Percentiles rank a stretch among this genome's conserved stretches.
These are phyloP conservation scores for Tolypocladium amazonense DNA, from an alignment of 2,329 filamentous ascomycete genomes.

Conservation along the genomic window DNA sequence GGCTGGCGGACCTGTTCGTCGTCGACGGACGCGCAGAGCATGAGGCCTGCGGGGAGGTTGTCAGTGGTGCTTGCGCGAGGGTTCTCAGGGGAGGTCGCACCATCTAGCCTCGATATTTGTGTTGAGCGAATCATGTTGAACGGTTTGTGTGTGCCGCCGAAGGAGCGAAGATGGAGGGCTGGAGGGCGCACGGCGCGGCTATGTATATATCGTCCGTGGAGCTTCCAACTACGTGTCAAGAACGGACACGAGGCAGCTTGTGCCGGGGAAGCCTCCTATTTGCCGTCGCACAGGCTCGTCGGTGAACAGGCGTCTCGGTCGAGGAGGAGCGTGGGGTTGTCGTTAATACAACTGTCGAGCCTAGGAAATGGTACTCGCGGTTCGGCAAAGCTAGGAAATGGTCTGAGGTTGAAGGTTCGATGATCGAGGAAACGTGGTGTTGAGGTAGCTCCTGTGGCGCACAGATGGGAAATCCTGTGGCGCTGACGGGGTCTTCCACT, in stretches of 20 bases:
- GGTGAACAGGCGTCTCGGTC: neutral
- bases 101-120: constrained; percentile 88
- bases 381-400: neutral
- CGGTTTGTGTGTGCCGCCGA: neutral
- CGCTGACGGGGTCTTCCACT: neutral
- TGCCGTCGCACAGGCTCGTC: neutral
- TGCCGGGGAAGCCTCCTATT: neutral
- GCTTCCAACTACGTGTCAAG: constrained; percentile 13
- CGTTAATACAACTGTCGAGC: neutral
- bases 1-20: constrained; percentile 57
- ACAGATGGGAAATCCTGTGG: neutral
- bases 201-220: constrained; percentile 1
- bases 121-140: constrained; percentile 75
- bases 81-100: constrained; percentile 31
- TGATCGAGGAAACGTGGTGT: neutral
- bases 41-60: constrained; percentile 54
- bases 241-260: constrained; percentile 1
- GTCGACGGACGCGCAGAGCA: constrained; percentile 90
- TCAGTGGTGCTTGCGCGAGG: constrained; percentile 6
- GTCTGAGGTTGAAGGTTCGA: neutral
- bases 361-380: neutral
- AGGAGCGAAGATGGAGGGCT: neutral
- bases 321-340: neutral
- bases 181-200: constrained; percentile 1
- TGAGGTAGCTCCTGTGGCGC: neutral